These are phyloP conservation scores for Pyrenophora teres DNA, from an alignment of 2,329 filamentous ascomycete genomes.

Conservation along the genomic window DNA sequence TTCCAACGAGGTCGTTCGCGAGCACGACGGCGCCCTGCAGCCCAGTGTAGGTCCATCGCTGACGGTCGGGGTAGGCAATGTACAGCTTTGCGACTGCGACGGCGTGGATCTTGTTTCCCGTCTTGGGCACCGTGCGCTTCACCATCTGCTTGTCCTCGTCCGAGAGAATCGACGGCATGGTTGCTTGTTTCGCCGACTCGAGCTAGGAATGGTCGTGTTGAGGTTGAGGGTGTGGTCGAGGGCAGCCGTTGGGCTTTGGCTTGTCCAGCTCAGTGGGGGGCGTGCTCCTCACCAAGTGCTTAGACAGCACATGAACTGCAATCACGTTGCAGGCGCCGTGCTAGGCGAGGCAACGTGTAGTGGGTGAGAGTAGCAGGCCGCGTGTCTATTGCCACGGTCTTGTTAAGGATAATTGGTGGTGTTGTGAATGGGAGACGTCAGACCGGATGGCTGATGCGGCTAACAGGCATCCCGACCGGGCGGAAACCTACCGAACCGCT, in stretches of 20 bases:
- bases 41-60: slow-evolving; percentile 92
- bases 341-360: slow-evolving; percentile 9
- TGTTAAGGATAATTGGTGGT: slow-evolving; percentile 22
- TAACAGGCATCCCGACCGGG: slow-evolving; percentile 24
- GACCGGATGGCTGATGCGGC: slow-evolving; percentile 24
- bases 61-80: slow-evolving; percentile 82
- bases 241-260: slow-evolving; percentile 17
- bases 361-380: slow-evolving; percentile 11
- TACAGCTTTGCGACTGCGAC: slow-evolving; percentile 93
- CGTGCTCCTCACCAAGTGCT: slow-evolving; percentile 21
- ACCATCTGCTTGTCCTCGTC: slow-evolving; percentile 97
- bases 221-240: slow-evolving; percentile 2
- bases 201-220: slow-evolving; percentile 19
- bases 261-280: slow-evolving; percentile 39
- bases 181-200: slow-evolving; percentile 15
- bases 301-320: slow-evolving; percentile 39
- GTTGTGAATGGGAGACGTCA: slow-evolving; percentile 30
- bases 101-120: slow-evolving; percentile 95
- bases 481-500: slow-evolving; percentile 17
- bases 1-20: slow-evolving; percentile 89
- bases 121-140: slow-evolving; percentile 90
- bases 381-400: slow-evolving; percentile 26
- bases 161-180: slow-evolving; percentile 70
- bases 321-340: slow-evolving; percentile 10
- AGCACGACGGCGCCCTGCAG: slow-evolving; percentile 90